Evolutionary conservation across 352 stramenopile species (phyloP), one percentile per base, ranked within the genome.

Genomic region (Phytopythium delawarense): DNA sequence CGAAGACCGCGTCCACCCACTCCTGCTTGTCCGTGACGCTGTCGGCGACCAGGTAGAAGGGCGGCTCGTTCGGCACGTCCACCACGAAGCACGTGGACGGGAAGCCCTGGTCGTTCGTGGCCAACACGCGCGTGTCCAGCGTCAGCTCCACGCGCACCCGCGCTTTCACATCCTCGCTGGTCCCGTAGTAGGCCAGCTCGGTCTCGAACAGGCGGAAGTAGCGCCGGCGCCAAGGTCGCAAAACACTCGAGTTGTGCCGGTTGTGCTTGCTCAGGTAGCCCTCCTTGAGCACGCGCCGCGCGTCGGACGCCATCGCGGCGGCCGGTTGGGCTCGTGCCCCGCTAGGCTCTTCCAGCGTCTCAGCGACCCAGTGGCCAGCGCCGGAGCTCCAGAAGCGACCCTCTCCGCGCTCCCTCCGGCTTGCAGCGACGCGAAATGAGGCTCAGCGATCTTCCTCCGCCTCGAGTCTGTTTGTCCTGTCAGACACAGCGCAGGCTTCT

Each of bases 251-350:
- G 15, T 59, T 59, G 28, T 62, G 51, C 28, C 73, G 74, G 42
- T 79, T 90, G 58, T 78, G 81, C 64, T 92, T 92, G 61, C 73
- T 76, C 37, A 92, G 68, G 62, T 77, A 92, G 45, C 82, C 82
- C 66, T 92, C 82, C 62, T 89, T 88, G 59, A 92, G 66, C 64
- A 84, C 82, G 39, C 61, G 67, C 9, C 65, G 60, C 49, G 45
- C 37, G 32, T 65, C 63, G 32, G 69, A 49, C 62, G 76, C 70
- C 57, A 46, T 62, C 7, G 44, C 34, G 52, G 25, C 48, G 20
- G 48, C 0, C 52, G 4, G 20, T 18, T 45, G 28, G 16, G 32
- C 4, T 2, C 3, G 6, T 15, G 25, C 48, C 48, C 46, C 28
- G 6, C 15, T 9, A 7, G 35, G 35, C 35, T 11, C 12, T 25